These are phyloP conservation scores for Aureobasidium zeae DNA, from an alignment of 2,329 filamentous ascomycete species.

Conservation along the genomic window DNA sequence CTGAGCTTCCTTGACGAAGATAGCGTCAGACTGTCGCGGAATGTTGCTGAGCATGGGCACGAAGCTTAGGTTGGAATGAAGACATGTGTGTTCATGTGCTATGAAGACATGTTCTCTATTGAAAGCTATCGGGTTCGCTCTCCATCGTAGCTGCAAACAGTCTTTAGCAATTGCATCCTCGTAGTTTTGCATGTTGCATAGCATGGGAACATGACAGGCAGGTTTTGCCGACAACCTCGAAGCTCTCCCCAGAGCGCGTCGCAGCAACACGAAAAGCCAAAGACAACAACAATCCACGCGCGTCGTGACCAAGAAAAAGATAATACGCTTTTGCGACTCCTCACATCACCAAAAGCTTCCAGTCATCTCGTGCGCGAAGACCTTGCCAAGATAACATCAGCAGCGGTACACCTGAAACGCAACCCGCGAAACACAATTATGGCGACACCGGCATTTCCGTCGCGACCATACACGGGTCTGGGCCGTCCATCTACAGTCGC, in stretches of 20 bases:
- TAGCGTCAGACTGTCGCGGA: background rate
- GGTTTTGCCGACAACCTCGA: constrained; percentile 4
- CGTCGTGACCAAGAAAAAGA: too few species aligned
- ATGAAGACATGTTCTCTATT: too few species aligned
- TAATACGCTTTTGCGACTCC: too few species aligned
- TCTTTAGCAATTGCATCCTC: too few species aligned
- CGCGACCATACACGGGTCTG: constrained; percentile 46
- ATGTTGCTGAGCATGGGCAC: background rate
- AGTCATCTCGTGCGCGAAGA: background rate
- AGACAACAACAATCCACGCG: constrained; percentile 1
- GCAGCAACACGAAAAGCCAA: constrained; percentile 5
- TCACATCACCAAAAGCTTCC: background rate
- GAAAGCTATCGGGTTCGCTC: too few species aligned
- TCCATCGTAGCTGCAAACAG: too few species aligned
- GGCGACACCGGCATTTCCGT: constrained; percentile 47
- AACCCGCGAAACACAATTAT: constrained; percentile 28
- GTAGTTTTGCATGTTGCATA: too few species aligned
- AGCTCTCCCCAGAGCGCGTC: constrained; percentile 8
- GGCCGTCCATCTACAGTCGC: constrained; percentile 24
- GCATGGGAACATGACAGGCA: too few species aligned
- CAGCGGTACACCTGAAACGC: background rate
- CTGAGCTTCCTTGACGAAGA: constrained; percentile 46
- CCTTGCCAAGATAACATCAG: background rate
- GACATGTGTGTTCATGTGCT: too few species aligned
- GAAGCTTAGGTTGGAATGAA: background rate